Evolutionary conservation across 345 rosid genomes (phyloP), one percentile per base, ranked within the genome.

Genomic region (Syzygium grande): DNA sequence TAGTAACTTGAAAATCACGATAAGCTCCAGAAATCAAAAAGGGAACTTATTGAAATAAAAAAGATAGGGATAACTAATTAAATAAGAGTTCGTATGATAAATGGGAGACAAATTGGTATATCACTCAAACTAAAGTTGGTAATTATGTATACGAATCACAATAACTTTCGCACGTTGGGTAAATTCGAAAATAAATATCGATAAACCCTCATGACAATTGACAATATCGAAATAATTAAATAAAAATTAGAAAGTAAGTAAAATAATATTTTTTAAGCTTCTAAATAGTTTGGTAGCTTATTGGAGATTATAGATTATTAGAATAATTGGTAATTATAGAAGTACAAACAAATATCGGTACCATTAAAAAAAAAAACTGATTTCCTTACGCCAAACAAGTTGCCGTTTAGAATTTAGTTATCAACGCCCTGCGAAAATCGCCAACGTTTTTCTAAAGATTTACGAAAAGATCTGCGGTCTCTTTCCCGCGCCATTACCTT

Each of bases 71-170:
- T 43, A 43, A 43, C 46, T 43, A 43, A 43, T 43, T 43, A 43
- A 43, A 43, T 43, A 43, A 43, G 46, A 43, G 46, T 43, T 43
- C 6, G 0, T 4, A 27, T 58, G 63, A 58, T 58, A 2, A 38
- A 25, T 4, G 29, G 27, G 29, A 25, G 63, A 58, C 4, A 2
- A 58, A n/a, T 0, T 23, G n/a, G 25, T 10, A 0, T 11, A 23
- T 58, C 29, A 58, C 63, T 58, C 63, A 23, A 58, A 58, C 29
- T 58, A 25, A 25, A 58, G 25, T 58, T 0, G 25, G 14, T 25
- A 58, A 58, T 58, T 25, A 0, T 0, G 13, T 0, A 58, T 0
- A 25, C 10, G 63, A 51, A 58, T 58, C 0, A 0, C 0, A 0
- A 25, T 58, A 58, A 58, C 63, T 23, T 58, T 58, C 25, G 4